Conservation (phyloP, 352 stramenopile genomes). For the Globisporangium nunn region DNA sequence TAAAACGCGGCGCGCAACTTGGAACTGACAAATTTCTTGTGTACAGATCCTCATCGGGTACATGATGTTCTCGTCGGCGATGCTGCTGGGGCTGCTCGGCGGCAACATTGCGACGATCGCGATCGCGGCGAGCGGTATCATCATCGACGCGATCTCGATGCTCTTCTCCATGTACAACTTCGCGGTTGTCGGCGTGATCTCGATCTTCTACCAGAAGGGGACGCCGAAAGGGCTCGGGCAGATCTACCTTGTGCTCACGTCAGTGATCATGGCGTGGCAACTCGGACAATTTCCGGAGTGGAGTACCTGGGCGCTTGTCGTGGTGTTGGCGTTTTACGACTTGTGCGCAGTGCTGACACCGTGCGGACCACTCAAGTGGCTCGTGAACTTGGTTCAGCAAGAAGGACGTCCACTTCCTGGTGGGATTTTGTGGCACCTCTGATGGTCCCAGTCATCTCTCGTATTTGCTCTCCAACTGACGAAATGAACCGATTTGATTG, state of each 20-base stretch:
- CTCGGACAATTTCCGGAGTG: conserved; percentile 95
- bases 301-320: conserved; percentile 88
- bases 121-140: conserved; percentile 48
- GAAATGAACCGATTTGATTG: neutral
- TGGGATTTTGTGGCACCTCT: conserved; percentile 9
- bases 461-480: neutral
- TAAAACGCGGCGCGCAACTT: neutral
- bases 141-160: conserved; percentile 58
- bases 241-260: conserved; percentile 93
- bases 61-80: conserved; percentile 87
- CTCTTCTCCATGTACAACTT: conserved; percentile 90
- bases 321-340: conserved; percentile 98
- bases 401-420: conserved; percentile 86
- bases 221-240: conserved; percentile 85
- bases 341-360: conserved; percentile 99
- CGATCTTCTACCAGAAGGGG: conserved; percentile 89
- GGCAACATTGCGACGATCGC: conserved; percentile 79
- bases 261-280: conserved; percentile 98
- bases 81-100: conserved; percentile 80
- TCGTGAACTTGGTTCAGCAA: conserved; percentile 93
- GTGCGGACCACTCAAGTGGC: conserved; percentile 94
- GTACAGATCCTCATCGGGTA: conserved; percentile 75
- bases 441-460: neutral
- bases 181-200: conserved; percentile 82
- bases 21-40: neutral